A percentile compares a stretch with the other conserved stretches of the same genome.
phyloP scores from a whole-genome alignment of 2,329 filamentous ascomycete species.

The Xylaria digitata region DNA sequence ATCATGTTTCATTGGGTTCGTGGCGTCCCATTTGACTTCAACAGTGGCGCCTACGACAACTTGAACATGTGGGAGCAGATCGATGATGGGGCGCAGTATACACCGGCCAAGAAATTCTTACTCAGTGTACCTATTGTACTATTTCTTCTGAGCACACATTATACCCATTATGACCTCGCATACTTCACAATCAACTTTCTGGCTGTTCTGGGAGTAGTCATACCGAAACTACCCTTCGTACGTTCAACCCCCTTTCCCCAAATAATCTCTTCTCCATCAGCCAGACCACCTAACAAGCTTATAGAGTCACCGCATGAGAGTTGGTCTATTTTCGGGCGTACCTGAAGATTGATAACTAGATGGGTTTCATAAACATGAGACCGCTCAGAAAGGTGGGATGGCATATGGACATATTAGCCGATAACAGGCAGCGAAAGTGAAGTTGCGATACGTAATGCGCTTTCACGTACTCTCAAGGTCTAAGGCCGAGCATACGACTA shows the following conservation, averaged over 20 bases:
- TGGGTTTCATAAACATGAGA: constrained; percentile 19
- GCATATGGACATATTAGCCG: constrained; percentile 36
- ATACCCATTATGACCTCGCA: constrained; percentile 96
- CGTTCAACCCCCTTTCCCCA: constrained; percentile 55
- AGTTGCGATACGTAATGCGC: constrained; percentile 16
- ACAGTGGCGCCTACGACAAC: constrained; percentile 97
- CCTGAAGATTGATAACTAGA: constrained; percentile 64
- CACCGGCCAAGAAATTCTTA: constrained; percentile 97
- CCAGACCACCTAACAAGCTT: constrained; percentile 46
- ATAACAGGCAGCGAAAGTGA: constrained; percentile 24
- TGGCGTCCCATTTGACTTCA: constrained; percentile 98
- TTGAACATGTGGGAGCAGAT: constrained; percentile 99
- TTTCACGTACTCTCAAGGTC: constrained; percentile 15
- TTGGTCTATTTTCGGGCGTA: constrained; percentile 77
- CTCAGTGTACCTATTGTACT: constrained; percentile 93
- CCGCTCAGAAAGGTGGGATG: constrained; percentile 37
- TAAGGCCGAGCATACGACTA: constrained; percentile 33
- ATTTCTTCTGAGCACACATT: constrained; percentile 97
- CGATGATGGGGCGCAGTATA: constrained; percentile 98
- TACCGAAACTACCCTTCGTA: constrained; percentile 96
- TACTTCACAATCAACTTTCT: constrained; percentile 98
- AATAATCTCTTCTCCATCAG: not conserved
- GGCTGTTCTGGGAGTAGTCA: constrained; percentile 90
- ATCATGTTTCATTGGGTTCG: constrained; percentile 99
- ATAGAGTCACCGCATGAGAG: constrained; percentile 81